Base-by-base conservation (phyloP, 257 asterid species). In the Schizonepeta tenuifolia region DNA sequence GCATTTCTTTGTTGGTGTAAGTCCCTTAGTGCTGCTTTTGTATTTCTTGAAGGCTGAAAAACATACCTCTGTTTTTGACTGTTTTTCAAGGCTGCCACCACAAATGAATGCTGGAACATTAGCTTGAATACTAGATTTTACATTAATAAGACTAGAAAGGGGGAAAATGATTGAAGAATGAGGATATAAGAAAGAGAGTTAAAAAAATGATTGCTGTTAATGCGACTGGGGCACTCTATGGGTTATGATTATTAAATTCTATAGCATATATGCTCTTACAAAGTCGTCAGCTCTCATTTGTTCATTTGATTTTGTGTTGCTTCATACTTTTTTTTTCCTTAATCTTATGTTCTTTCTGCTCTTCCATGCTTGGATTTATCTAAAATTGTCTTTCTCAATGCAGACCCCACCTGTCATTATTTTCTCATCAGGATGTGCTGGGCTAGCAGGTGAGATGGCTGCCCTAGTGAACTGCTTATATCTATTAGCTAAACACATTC, bases 401-500 rank as follows among this genome's bases (percentile, higher is more conserved):
- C 96, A 93, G 97, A 93, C 90, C 14, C 97, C 98, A 46, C 96
- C 96, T 7, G 92, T 90, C 60, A 90, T 93, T 66, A 72, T 93
- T 78, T 89, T 90, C 79, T 93, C 98, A 68, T 89, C 95, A 70
- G 97, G 86, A 44, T 93, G 97, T 85, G 97, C 96, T 61, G 98
- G 98, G 31, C 60, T 93, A 80, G 88, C 90, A 74, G 98, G 97
- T 93, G 53, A 79, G 86, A 57, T 38, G 49, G 70, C 70, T 75
- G 57, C 50, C 40, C 47, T 24, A 44, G 31, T 17, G 77, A 69
- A 60, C 40, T 67, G 59, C 56, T n/a, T 38, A 50, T 64, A 31
- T 51, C 70, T 33, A n/a, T 64, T 59, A 18, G 51, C 56, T 68
- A 26, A 46, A 59, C 21, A 38, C 50, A 50, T 53, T 65, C 7